These are phyloP conservation scores for Kuraishia hungarica DNA, from an alignment of 805 yeast species.

Conservation along the genomic window DNA sequence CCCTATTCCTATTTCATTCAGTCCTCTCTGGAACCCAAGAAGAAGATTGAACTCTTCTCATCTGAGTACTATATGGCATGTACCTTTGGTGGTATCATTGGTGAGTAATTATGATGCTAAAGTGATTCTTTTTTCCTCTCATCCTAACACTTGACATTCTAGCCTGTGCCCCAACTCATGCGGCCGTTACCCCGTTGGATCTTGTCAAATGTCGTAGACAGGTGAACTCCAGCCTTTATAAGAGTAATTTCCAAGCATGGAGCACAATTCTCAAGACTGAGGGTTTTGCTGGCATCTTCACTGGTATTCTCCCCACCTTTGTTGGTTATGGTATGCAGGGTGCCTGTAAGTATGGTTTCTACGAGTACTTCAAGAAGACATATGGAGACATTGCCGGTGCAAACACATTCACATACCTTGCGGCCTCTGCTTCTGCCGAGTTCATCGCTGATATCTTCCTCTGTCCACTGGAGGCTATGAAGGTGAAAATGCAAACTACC, in stretches of 20 bases:
- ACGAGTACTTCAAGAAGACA: constrained; percentile 80
- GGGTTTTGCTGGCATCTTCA: constrained; percentile 70
- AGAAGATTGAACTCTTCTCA: constrained; percentile 43
- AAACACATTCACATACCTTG: constrained; percentile 65
- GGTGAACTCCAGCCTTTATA: constrained; percentile 67
- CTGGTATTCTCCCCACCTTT: constrained; percentile 89
- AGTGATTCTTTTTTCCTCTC: neutral
- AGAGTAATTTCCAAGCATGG: constrained; percentile 79
- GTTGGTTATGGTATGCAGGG: constrained; percentile 95
- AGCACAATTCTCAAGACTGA: constrained; percentile 59
- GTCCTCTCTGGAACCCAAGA: constrained; percentile 2
- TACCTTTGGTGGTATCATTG: constrained; percentile 63
- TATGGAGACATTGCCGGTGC: constrained; percentile 64
- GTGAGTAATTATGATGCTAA: constrained; percentile 7
- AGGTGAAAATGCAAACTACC: constrained; percentile 90
- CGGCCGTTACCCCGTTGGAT: constrained; percentile 88
- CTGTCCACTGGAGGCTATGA: constrained; percentile 94
- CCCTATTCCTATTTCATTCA: neutral
- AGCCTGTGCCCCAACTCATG: constrained; percentile 97
- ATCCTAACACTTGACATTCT: constrained; percentile 1
- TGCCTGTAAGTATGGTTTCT: constrained; percentile 94
- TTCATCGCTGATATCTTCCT: constrained; percentile 82
- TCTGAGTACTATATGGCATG: constrained; percentile 65
- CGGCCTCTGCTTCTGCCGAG: constrained; percentile 91
- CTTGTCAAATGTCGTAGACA: constrained; percentile 90